These are phyloP conservation scores for Starmerella floricola DNA, from an alignment of 805 yeast genomes.

Conservation along the genomic window DNA sequence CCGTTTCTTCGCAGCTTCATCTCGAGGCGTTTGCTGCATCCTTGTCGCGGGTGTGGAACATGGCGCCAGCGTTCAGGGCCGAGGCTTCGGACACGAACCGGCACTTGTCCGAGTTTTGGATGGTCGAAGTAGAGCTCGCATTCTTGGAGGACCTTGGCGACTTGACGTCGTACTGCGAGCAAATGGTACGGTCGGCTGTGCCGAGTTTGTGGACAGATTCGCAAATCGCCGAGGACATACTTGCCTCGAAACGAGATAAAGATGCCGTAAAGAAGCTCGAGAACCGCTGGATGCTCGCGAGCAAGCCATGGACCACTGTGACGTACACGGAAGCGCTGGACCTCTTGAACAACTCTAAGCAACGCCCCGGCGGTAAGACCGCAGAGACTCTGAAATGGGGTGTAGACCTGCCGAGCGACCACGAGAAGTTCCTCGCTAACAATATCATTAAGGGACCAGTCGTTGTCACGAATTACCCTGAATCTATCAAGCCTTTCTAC, in stretches of 20 bases:
- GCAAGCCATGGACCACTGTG: constrained; percentile 50
- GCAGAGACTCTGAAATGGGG: constrained; percentile 48
- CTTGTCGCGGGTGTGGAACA: constrained; percentile 69
- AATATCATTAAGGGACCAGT: constrained; percentile 51
- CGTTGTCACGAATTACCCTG: constrained; percentile 82
- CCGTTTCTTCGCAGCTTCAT: constrained; percentile 89
- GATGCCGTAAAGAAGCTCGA: constrained; percentile 30
- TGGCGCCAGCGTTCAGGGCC: constrained; percentile 88
- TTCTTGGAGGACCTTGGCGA: constrained; percentile 45
- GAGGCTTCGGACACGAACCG: constrained; percentile 84
- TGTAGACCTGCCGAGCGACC: constrained; percentile 63
- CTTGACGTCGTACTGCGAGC: constrained; percentile 54
- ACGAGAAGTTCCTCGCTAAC: constrained; percentile 84
- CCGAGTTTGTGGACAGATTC: constrained; percentile 14
- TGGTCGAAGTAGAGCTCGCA: constrained; percentile 85
- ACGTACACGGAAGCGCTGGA: constrained; percentile 68
- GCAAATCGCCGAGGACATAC: constrained; percentile 20
- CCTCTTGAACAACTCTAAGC: constrained; percentile 33
- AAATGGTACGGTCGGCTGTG: constrained; percentile 50
- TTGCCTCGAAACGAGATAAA: constrained; percentile 27
- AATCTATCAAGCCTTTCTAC: constrained; percentile 71
- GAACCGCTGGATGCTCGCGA: constrained; percentile 50
- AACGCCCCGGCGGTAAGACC: constrained; percentile 19
- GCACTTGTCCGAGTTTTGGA: constrained; percentile 93
- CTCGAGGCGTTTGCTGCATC: constrained; percentile 70